Evolutionary conservation across 2,329 filamentous ascomycete genomes (phyloP), one percentile per base, ranked within the genome.

Genomic region (Alternaria triticimaculans): DNA sequence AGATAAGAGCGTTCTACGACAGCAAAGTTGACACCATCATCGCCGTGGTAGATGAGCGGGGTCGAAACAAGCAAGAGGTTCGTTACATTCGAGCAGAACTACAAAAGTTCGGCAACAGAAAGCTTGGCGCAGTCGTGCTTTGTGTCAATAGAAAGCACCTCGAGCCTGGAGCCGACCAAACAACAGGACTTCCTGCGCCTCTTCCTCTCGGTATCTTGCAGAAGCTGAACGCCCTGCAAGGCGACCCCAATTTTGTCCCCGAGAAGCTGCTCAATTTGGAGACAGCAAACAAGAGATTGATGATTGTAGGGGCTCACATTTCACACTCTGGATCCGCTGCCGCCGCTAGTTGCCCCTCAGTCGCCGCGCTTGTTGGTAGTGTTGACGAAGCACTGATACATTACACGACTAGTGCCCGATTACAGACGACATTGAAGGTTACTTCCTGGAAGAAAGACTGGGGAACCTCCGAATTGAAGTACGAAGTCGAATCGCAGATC

Each of bases 241-340:
- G 51, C 15, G 28, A 44, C 15, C 11, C 2, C 14, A 55, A 55
- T 15, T 55, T 21, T 21, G 21, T 21, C 21, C 21, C 21, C 21
- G 21, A 21, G 21, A 21, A 21, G 21, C 21, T 21, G 21, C 21
- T 21, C 21, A 21, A 21, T 21, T 21, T 21, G 21, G 21, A 21
- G 21, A 21, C 21, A 21, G 21, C 21, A 21, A 21, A 21, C 21
- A 21, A 30, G 21, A 25, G 15, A 21, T 7, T 53, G 5, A 59
- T 63, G 49, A 25, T 60, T 11, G 43, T 60, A 15, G 61, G 61
- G 0, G 61, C 61, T n/a, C 61, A 63, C 33, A 51, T 63, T 9
- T 59, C 55, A 21, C 48, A 60, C 21, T 30, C 55, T 15, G 56
- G 33, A 14, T 26, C 55, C 6, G 23, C 14, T 30, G 49, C 61